A percentile compares a stretch with the other conserved stretches of the same genome.
Evolutionary conservation across 2,329 filamentous ascomycete genomes (phyloP).

Genomic region (Sporothrix dimorphospora): DNA sequence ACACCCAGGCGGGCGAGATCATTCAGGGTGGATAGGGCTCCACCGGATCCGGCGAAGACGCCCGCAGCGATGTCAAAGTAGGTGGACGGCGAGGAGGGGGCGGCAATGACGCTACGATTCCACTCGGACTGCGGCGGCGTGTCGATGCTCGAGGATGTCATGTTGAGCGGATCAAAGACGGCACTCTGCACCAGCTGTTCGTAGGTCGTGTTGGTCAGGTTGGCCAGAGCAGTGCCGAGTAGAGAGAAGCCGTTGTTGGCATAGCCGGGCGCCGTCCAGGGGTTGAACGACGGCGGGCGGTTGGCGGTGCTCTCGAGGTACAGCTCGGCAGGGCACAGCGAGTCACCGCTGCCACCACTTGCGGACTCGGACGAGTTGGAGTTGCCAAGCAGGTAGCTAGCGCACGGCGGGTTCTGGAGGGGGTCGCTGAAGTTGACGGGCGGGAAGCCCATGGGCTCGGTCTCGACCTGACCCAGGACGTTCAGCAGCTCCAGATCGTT

Average conservation of each 20-base stretch:
- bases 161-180: conserved; percentile 49
- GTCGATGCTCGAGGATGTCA: conserved; percentile 38
- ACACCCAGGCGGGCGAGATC: conserved; percentile 49
- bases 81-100: background rate
- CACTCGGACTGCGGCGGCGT: background rate
- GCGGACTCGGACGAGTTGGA: background rate
- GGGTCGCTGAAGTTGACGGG: conserved; percentile 11
- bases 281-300: conserved; percentile 46
- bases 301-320: conserved; percentile 28
- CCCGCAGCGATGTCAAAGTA: conserved; percentile 20
- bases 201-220: conserved; percentile 46
- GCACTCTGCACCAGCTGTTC: conserved; percentile 45
- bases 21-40: conserved; percentile 22
- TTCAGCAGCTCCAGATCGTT: conserved; percentile 17
- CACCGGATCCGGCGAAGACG: conserved; percentile 23
- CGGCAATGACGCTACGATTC: conserved; percentile 16
- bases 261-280: conserved; percentile 52
- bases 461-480: background rate
- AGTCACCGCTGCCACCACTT: background rate
- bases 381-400: background rate
- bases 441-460: conserved; percentile 26
- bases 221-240: conserved; percentile 51
- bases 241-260: conserved; percentile 53
- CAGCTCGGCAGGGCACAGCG: background rate
- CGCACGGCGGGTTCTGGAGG: conserved; percentile 27